Conservation (phyloP, 192 early-diverging fungal genomes). For the Podila horticola region DNA sequence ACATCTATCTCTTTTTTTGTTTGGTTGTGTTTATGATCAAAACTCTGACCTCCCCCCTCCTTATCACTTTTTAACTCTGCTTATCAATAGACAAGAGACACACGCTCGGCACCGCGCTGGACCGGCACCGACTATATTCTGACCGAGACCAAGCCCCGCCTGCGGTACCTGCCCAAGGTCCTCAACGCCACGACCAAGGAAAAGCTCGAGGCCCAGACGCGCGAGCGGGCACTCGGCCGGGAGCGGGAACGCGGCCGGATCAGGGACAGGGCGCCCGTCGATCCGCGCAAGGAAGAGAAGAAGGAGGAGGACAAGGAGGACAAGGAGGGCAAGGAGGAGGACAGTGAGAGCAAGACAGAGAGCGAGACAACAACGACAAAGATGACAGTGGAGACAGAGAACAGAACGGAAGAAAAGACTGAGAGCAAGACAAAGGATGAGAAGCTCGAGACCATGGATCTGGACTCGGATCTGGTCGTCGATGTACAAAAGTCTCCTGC, state of each 20-base stretch:
- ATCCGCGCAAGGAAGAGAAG: neutral
- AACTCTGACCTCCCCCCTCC: neutral
- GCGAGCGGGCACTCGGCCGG: neutral
- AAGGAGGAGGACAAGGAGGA: neutral
- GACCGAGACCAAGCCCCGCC: slow-evolving; percentile 36
- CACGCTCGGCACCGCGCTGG: neutral
- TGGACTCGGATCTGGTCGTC: slow-evolving; percentile 1
- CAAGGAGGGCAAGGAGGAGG: neutral
- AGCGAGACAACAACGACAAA: neutral
- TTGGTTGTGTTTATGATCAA: no score
- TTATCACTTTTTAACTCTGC: neutral
- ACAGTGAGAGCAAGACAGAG: neutral
- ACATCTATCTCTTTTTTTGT: neutral
- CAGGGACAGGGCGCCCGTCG: neutral
- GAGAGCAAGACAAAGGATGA: neutral
- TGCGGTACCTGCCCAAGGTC: slow-evolving; percentile 48
- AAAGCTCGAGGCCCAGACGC: slow-evolving; percentile 15
- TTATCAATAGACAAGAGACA: neutral
- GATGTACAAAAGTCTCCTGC: neutral
- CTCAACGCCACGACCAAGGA: slow-evolving; percentile 18
- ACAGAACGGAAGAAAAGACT: neutral
- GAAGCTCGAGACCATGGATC: slow-evolving; percentile 8
- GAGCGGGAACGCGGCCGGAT: neutral
- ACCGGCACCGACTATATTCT: slow-evolving; percentile 25
- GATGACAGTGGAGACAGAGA: neutral